Base-by-base conservation (phyloP, 2,329 filamentous ascomycete species). In the Chaetomium olivaceum region DNA sequence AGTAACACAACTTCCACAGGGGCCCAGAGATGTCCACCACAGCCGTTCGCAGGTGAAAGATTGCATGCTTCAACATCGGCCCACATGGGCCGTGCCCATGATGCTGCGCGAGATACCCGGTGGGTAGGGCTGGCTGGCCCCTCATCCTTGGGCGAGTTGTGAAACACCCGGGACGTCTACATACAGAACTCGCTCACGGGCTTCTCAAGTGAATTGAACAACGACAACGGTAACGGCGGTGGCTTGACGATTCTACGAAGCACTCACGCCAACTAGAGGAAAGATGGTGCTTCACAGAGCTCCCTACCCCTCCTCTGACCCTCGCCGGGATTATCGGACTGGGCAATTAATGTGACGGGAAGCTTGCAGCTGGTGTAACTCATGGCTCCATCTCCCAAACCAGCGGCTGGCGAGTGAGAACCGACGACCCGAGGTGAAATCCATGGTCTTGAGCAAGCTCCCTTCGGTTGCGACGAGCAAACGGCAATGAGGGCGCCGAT, bases 311-410 rank as follows among this genome's bases (percentile, higher is more conserved):
- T 48, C 36, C 48, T 62, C 43, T 46, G 33, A 56, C 39, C 46
- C 31, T 14, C 60, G 23, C 57, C 55, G 62, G 55, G 46, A 48
- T 61, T 55, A 33, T 55, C 56, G 56, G 57, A 33, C 55, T 33
- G 55, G 52, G 36, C 63, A 67, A 67, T 67, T 16, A 60, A 69
- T 66, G 65, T 66, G 63, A 67, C 61, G 65, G 56, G 58, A 58
- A 39, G 31, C 67, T 60, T 67, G 67, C 67, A 67, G 64, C 23
- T 55, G 21, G 67, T 68, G 67, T 65, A 59, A 68, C 64, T 51
- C 39, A 36, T 7, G 51, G 31, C 43, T 33, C 60, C 50, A 46
- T 64, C 54, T 56, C 51, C 14, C 56, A 58, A 39, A 62, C 39
- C 48, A 62, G 62, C 51, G 51, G 63, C 64, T 65, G 52, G 33